Evolutionary conservation across 1,139 yeast species (phyloP).

Genomic region (Meyerozyma carpophila): DNA sequence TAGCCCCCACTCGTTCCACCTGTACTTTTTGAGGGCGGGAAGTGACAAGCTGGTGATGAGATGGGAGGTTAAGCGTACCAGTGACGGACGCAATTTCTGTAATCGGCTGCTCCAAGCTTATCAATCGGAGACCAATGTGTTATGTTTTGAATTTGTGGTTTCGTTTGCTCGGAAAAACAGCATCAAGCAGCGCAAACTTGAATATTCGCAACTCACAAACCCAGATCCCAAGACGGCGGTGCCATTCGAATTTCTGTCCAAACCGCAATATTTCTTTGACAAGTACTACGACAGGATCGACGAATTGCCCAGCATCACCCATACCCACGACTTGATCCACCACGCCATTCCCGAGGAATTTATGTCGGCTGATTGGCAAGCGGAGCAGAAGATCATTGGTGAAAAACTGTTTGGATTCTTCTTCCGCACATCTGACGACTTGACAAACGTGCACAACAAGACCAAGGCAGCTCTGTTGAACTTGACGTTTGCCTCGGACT

Average conservation of each 20-base stretch:
- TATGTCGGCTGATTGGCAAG: constrained; percentile 12
- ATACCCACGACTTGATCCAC: constrained; percentile 29
- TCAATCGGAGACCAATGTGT: constrained; percentile 24
- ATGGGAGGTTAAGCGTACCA: constrained; percentile 29
- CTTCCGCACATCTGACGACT: constrained; percentile 27
- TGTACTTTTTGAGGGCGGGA: constrained; percentile 38
- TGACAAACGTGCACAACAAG: constrained; percentile 18
- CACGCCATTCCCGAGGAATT: constrained; percentile 29
- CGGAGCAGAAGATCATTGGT: constrained; percentile 19
- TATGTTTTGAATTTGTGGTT: constrained; percentile 29
- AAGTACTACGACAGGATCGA: constrained; percentile 28
- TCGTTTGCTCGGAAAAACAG: constrained; percentile 31
- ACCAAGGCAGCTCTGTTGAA: constrained; percentile 15
- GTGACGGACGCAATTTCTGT: constrained; percentile 32
- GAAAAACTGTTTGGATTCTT: constrained; percentile 29
- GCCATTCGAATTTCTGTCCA: constrained; percentile 27
- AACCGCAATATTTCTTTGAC: constrained; percentile 26
- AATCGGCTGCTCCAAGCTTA: constrained; percentile 32
- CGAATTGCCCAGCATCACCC: constrained; percentile 18
- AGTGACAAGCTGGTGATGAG: constrained; percentile 22
- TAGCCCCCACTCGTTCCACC: constrained; percentile 36
- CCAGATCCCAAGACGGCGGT: constrained; percentile 13
- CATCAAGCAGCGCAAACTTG: constrained; percentile 11
- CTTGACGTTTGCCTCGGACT: constrained; percentile 28
- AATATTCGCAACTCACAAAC: constrained; percentile 9